Evolutionary conservation across 2,329 filamentous ascomycete genomes (phyloP), one percentile per base, ranked within the genome.

Genomic region (Colletotrichum theobromicola): DNA sequence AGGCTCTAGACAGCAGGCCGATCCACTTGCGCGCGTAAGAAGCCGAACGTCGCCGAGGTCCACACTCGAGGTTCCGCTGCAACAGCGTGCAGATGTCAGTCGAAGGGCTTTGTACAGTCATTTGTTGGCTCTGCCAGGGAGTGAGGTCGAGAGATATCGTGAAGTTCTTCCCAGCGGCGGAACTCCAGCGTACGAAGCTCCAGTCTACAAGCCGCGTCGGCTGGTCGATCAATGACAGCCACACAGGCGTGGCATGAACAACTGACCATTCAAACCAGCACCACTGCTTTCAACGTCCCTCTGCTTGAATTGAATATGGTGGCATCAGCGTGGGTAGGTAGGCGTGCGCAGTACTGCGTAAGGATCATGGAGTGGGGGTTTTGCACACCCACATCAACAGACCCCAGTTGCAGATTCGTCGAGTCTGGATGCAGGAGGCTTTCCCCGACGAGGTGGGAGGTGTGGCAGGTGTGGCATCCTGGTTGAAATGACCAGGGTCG

Each of bases 21-120:
- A 61, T 58, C 72, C 67, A 72, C 72, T 35, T 9, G 42, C n/a
- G 53, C 72, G 55, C 72, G 67, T 67, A 63, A 66, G 55, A 67
- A 63, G 62, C 72, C 61, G 68, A 74, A 57, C 24, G 16, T 55
- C 61, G 32, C 62, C 67, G 55, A 72, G 32, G 53, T 67, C 57
- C 55, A 67, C 30, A 21, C 18, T 24, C 24, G 26, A 24, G 28
- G 46, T 67, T 32, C 67, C 34, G 15, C 62, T 62, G 2, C 24
- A 50, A 66, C 28, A 21, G 42, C 42, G 30, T 71, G 67, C 72
- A 74, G 61, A 67, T 21, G 32, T n/a, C 28, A 37, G 30, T 24
- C 16, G 53, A 35, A 34, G 32, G 8, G 30, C 34, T 35, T n/a
- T 16, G 24, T 62, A 35, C 12, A 26, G 24, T 57, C 21, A 26